Percentiles rank a stretch among this genome's conserved stretches.
phyloP scores from a whole-genome alignment of 108 stramenopile genomes.

The Cylindrotheca fusiformis region DNA sequence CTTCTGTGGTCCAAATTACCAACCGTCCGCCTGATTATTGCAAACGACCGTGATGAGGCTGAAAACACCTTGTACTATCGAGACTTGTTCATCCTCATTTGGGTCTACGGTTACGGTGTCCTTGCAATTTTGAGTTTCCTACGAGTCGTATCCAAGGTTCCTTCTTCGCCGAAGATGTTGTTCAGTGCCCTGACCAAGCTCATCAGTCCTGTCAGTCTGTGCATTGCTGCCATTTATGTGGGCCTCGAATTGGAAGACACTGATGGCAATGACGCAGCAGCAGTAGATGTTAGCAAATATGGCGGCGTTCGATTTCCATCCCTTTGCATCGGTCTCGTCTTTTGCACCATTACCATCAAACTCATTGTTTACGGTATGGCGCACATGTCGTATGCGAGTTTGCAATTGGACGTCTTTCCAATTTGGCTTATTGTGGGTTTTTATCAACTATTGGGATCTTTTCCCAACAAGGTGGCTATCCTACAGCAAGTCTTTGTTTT shows the following conservation, averaged over 20 bases:
- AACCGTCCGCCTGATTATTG: too few relatives aligned
- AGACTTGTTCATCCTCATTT: slow-evolving; percentile 2
- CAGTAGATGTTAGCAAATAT: too few relatives aligned
- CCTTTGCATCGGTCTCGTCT: slow-evolving; percentile 43
- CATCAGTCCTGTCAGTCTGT: slow-evolving; percentile 8
- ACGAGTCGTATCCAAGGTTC: too few relatives aligned
- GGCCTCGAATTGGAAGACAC: neutral
- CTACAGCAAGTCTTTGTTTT: neutral
- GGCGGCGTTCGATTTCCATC: slow-evolving; percentile 6
- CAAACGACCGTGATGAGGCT: too few relatives aligned
- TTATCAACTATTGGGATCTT: neutral
- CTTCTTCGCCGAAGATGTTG: neutral
- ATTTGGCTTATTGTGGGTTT: slow-evolving; percentile 8
- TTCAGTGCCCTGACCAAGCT: slow-evolving; percentile 15
- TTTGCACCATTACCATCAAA: slow-evolving; percentile 75
- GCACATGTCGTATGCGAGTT: slow-evolving; percentile 59
- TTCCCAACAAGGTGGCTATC: too few relatives aligned
- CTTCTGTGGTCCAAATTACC: too few relatives aligned
- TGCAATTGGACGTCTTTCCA: slow-evolving; percentile 68
- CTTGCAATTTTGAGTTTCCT: slow-evolving; percentile 8
- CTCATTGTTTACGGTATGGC: slow-evolving; percentile 84
- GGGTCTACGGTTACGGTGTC: slow-evolving; percentile 2
- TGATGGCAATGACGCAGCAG: too few relatives aligned
- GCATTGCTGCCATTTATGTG: neutral
- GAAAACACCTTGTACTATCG: too few relatives aligned